Conservation (phyloP, 2,329 filamentous ascomycete species). For the Penicillium sclerotiorum region DNA sequence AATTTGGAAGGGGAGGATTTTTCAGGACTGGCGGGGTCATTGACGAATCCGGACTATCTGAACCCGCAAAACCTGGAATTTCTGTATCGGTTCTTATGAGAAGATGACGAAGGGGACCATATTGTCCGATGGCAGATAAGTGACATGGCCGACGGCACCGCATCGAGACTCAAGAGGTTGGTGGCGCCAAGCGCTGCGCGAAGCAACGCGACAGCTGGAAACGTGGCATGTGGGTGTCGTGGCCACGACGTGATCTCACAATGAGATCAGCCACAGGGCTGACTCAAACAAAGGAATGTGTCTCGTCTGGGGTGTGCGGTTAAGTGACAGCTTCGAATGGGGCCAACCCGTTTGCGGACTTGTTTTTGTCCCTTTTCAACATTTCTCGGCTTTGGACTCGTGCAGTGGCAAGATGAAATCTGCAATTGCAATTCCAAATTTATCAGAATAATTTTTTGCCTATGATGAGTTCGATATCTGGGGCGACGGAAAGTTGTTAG, state of each 20-base stretch:
- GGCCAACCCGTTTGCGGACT: too few relatives aligned
- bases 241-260: not conserved
- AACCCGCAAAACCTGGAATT: constrained; percentile 36
- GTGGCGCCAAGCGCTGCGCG: not conserved
- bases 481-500: too few relatives aligned
- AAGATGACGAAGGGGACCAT: not conserved
- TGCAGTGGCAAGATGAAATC: too few relatives aligned
- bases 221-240: not conserved
- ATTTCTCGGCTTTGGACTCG: too few relatives aligned
- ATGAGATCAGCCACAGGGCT: not conserved
- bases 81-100: constrained; percentile 34
- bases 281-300: too few relatives aligned
- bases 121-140: not conserved
- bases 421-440: too few relatives aligned
- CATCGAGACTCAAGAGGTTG: not conserved
- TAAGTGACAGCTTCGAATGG: too few relatives aligned
- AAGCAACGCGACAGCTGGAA: not conserved
- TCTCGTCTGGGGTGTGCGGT: too few relatives aligned
- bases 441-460: too few relatives aligned
- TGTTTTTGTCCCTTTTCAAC: too few relatives aligned
- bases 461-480: too few relatives aligned
- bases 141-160: not conserved
- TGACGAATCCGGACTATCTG: constrained; percentile 34
- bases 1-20: constrained; percentile 34
- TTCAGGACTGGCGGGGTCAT: constrained; percentile 30